phyloP scores from a whole-genome alignment of 2,329 filamentous ascomycete species.

The Sclerotinia borealis region DNA sequence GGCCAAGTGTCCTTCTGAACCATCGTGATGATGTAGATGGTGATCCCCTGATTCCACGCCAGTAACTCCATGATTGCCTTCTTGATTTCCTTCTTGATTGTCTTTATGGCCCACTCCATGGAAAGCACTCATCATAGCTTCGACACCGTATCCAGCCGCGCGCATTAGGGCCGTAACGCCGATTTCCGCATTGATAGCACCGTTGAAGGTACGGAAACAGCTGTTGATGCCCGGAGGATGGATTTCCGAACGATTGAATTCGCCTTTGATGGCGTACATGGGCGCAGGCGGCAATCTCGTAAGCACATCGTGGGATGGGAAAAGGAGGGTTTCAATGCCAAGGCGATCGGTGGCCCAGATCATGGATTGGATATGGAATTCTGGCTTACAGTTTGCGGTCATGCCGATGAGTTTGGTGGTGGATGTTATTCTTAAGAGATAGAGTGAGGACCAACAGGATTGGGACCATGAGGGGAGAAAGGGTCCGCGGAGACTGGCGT shows the following conservation, averaged over 20 bases:
- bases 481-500: slow-evolving; percentile 29
- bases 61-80: no score
- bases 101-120: slow-evolving; percentile 18
- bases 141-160: slow-evolving; percentile 25
- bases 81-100: background rate
- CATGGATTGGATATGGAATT: slow-evolving; percentile 30
- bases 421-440: slow-evolving; percentile 19
- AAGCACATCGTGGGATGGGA: slow-evolving; percentile 16
- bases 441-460: slow-evolving; percentile 29
- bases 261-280: background rate
- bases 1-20: no score
- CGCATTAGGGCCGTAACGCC: slow-evolving; percentile 20
- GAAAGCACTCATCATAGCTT: slow-evolving; percentile 26
- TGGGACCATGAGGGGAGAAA: slow-evolving; percentile 28
- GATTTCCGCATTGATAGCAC: slow-evolving; percentile 25
- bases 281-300: slow-evolving; percentile 7
- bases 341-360: slow-evolving; percentile 28
- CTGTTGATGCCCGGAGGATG: slow-evolving; percentile 23
- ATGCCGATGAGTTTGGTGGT: slow-evolving; percentile 30
- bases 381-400: slow-evolving; percentile 26
- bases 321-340: slow-evolving; percentile 25
- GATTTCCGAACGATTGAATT: background rate
- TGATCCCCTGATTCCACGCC: no score
- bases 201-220: slow-evolving; percentile 22
- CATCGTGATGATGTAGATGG: background rate